Evolutionary conservation across 192 early-diverging fungal genomes (phyloP).

Genomic region (Pilaira anomala): DNA sequence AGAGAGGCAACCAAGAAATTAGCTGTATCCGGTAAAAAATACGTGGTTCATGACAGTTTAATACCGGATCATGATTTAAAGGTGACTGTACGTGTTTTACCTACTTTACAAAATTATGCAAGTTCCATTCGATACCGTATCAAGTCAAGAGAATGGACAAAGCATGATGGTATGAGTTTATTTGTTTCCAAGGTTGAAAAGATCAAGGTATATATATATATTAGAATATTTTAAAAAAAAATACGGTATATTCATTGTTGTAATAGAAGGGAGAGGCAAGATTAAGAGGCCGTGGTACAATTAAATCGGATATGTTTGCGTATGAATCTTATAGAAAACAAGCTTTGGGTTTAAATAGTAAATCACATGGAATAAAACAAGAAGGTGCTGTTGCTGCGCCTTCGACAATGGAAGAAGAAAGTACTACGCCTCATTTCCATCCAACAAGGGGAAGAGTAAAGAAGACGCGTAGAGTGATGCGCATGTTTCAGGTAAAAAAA

Average conservation of each 20-base stretch:
- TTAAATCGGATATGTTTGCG: conserved; percentile 22
- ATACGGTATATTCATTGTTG: background rate
- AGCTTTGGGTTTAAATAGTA: conserved; percentile 4
- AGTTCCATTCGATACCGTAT: conserved; percentile 55
- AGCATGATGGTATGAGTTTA: conserved; percentile 75
- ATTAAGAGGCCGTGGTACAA: conserved; percentile 10
- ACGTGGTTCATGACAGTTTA: background rate
- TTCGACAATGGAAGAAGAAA: background rate
- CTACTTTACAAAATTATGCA: conserved; percentile 66
- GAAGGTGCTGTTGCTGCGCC: background rate
- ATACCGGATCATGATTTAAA: conserved; percentile 61
- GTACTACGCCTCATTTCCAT: background rate
- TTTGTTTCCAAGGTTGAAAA: conserved; percentile 57
- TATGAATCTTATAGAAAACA: conserved; percentile 16
- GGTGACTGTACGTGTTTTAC: conserved; percentile 67
- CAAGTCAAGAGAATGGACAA: conserved; percentile 65
- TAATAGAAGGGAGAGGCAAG: conserved; percentile 20
- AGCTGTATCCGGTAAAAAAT: background rate
- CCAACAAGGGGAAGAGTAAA: conserved; percentile 5
- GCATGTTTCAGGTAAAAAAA: conserved; percentile 19
- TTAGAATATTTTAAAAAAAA: background rate
- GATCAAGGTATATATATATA: conserved; percentile 39
- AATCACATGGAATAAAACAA: too few species aligned
- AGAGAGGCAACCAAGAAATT: background rate
- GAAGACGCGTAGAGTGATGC: conserved; percentile 12